Base-by-base conservation (phyloP, 2,329 filamentous ascomycete genomes). In the Aspergillus sp. region DNA sequence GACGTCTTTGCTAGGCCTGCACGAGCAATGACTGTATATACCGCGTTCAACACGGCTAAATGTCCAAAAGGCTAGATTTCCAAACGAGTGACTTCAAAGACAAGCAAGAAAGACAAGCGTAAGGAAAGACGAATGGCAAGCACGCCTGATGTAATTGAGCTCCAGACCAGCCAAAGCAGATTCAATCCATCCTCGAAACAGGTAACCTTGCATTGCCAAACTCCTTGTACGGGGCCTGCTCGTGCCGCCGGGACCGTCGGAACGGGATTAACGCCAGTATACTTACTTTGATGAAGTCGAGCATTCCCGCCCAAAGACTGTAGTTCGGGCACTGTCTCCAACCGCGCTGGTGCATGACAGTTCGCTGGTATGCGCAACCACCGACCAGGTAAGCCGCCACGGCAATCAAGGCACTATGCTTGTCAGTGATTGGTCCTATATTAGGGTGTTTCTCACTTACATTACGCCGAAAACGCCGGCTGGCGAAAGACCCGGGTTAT, bases 291-390 rank as follows among this genome's bases (percentile, higher is more conserved):
- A 96, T 79, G 74, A 96, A 96, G 68, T 84, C 87, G 78, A 90
- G 88, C 63, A 97, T 90, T 57, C 92, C 89, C 30, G 91, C 88
- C 95, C 95, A 99, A 68, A 97, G 85, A 68, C 86, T 88, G 80
- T 95, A 97, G 79, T 99, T 98, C 56, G 95, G 95, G 68, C 97
- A 81, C 76, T 99, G 95, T 68, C 91, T 87, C 95, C 94, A 98
- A 51, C 95, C 95, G 63, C 95, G 85, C 69, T 96, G 92, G 75
- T 99, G 91, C 78, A 93, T 89, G 60, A 99, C 93, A 32, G 92
- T 96, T 61, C 95, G 87, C 77, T 97, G 94, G 81, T 98, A 99
- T 64, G 96, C 92, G 68, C 96, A 90, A 71, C 95, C 95, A 67
- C 95, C 95, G 39, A 96, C 84, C 58, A 96, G 81, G 77, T 99